phyloP scores from a whole-genome alignment of 1,284 basidiomycete genomes.

The Malassezia cuniculi region DNA sequence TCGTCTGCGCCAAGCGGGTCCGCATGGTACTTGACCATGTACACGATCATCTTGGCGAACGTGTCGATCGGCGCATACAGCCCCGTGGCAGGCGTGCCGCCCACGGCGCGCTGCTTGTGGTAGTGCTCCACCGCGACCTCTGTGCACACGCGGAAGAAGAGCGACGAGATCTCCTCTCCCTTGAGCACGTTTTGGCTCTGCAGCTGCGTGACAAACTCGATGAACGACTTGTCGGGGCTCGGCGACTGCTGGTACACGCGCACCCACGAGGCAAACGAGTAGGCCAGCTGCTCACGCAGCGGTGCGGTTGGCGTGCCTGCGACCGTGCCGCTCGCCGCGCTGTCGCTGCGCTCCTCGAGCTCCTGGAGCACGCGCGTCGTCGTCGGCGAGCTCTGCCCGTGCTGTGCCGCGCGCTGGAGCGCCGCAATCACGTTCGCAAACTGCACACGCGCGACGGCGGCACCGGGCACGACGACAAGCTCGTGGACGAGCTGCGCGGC shows the following conservation, averaged over 20 bases:
- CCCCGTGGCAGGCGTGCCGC: constrained; percentile 59
- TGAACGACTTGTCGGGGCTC: constrained; percentile 83
- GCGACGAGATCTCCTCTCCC: constrained; percentile 86
- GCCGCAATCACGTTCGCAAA: constrained; percentile 72
- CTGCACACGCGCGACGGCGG: constrained; percentile 61
- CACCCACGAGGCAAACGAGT: constrained; percentile 71
- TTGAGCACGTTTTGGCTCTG: constrained; percentile 93
- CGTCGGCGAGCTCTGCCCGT: constrained; percentile 67
- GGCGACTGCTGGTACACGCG: constrained; percentile 80
- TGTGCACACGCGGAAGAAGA: constrained; percentile 96
- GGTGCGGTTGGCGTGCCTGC: constrained; percentile 30
- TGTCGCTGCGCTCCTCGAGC: constrained; percentile 47
- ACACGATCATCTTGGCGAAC: constrained; percentile 82
- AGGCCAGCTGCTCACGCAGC: constrained; percentile 51
- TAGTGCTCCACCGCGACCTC: constrained; percentile 88
- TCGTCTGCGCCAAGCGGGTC: constrained; percentile 73
- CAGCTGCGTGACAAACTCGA: constrained; percentile 89
- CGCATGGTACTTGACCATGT: constrained; percentile 98
- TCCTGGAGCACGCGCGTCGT: constrained; percentile 55
- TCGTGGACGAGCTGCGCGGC: constrained; percentile 72
- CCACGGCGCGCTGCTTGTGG: constrained; percentile 66
- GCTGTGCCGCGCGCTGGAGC: constrained; percentile 53
- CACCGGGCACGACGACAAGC: constrained; percentile 59
- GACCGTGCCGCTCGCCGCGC: background rate
- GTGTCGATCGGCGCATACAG: constrained; percentile 85